Evolutionary conservation across 2,329 filamentous ascomycete species (phyloP), one percentile per base, ranked within the genome.

Genomic region (Trichoderma koningii): DNA sequence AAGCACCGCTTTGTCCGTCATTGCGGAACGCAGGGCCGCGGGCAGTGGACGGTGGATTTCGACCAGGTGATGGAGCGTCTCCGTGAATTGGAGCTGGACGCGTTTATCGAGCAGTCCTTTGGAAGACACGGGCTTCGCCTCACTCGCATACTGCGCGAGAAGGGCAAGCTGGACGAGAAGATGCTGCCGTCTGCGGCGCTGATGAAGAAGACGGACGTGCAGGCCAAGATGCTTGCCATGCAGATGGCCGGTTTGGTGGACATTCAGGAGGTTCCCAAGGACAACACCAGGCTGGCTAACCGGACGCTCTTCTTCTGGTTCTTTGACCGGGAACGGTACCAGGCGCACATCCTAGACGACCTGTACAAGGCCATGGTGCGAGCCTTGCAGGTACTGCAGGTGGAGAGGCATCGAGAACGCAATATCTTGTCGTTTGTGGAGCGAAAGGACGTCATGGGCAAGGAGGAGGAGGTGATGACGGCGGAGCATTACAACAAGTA

Each of bases 101-200:
- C 88, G 15, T 89, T 93, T 48, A 89, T 98, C 64, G 86, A 90
- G 68, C 87, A 92, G 60, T 86, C 87, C 2, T 93, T 92, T 70
- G 93, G 92, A 7, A 85, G 86, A 7, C 82, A 90, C 53, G 92
- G 92, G 0, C 84, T 94, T 19, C 90, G 94, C 9, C 82, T 99
- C n/a, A 85, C 93, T 21, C 89, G 92, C 21, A 92, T 98, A 63
- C 83, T 99, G 21, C 85, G 90, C 45, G 88, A 90, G 66, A 92
- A 93, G 73, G 95, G 95, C 61, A 97, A 95, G 73, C 82, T 98
- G n/a, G 94, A 98, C 70, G 95, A 99, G 76, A 96, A 96, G 76
- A 89, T 91, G 67, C 83, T 97, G 14, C 90, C 91, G 44, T 88
- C 88, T 56, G 83, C 93, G 64, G 91, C 90, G 61, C 85, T 99